Percentiles rank a stretch among this genome's conserved stretches.
These are phyloP conservation scores for Aspergillus mulundensis DNA, from an alignment of 495 filamentous ascomycete genomes.

Conservation along the genomic window DNA sequence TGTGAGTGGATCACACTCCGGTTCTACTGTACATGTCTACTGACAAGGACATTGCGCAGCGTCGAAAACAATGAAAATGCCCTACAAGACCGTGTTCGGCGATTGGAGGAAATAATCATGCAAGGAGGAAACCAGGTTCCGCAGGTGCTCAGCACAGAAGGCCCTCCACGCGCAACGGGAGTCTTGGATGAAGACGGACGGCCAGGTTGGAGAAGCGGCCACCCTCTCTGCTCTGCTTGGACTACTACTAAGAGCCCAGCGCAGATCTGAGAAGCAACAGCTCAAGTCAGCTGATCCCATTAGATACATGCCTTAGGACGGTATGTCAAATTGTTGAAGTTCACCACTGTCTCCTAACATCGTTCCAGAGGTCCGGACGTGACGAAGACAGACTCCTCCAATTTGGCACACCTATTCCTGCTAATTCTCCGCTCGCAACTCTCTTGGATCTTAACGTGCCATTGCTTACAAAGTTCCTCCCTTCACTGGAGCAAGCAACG, in stretches of 20 bases:
- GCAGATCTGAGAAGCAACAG: too few species aligned
- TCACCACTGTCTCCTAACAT: too few species aligned
- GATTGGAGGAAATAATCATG: neutral
- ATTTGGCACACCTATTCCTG: neutral
- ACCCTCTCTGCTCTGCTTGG: too few species aligned
- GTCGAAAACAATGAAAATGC: neutral
- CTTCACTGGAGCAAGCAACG: conserved; percentile 22
- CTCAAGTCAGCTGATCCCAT: too few species aligned
- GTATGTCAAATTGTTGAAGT: too few species aligned
- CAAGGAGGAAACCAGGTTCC: neutral
- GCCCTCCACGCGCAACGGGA: too few species aligned
- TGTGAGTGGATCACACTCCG: neutral
- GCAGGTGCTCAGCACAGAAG: neutral
- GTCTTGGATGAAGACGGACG: neutral
- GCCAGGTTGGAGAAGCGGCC: neutral
- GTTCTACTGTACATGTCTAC: too few species aligned
- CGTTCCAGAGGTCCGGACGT: too few species aligned
- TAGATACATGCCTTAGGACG: too few species aligned
- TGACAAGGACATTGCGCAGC: neutral
- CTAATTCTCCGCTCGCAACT: neutral
- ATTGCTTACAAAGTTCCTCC: conserved; percentile 13
- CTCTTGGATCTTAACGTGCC: neutral
- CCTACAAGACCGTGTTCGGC: neutral
- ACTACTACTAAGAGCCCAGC: too few species aligned
- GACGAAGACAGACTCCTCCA: too few species aligned